Conservation (phyloP, 495 filamentous ascomycete genomes). For the Penicillium maclennaniae region DNA sequence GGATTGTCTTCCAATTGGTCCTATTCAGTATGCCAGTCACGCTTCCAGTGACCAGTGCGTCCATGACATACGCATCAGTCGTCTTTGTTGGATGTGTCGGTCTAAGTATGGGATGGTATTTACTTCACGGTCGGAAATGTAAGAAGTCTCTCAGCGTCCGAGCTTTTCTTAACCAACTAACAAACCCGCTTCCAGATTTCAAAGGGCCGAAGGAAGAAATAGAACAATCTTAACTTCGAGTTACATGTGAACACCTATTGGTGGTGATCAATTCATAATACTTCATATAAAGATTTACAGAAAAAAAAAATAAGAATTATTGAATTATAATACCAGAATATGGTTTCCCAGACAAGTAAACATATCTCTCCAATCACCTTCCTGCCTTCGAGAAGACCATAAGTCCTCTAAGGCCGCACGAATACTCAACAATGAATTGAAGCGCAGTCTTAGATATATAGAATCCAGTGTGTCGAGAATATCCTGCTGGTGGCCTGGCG, state of each 20-base stretch:
- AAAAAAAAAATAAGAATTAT: background rate
- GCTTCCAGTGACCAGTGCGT: background rate
- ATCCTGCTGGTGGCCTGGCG: slow-evolving; percentile 9
- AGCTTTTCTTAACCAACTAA: too few relatives aligned
- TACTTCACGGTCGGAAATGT: background rate
- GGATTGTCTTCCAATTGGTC: background rate
- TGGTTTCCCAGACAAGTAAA: slow-evolving; percentile 13
- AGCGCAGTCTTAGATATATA: slow-evolving; percentile 12
- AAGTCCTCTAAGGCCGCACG: slow-evolving; percentile 12
- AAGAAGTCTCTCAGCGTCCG: too few relatives aligned
- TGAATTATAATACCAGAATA: slow-evolving; percentile 15
- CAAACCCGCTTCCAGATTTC: background rate
- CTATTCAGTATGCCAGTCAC: background rate
- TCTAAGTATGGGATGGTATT: background rate
- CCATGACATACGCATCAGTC: background rate
- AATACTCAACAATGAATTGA: slow-evolving; percentile 14
- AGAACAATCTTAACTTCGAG: too few relatives aligned
- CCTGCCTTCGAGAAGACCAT: slow-evolving; percentile 7
- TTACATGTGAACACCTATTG: too few relatives aligned
- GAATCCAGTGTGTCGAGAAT: slow-evolving; percentile 13
- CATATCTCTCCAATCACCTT: slow-evolving; percentile 14
- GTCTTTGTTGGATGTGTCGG: background rate
- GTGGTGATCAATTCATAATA: too few relatives aligned
- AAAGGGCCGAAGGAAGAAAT: too few relatives aligned
- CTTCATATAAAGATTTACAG: too few relatives aligned